These are phyloP conservation scores for Neofusicoccum ribis DNA, from an alignment of 2,329 filamentous ascomycete species.

Conservation along the genomic window DNA sequence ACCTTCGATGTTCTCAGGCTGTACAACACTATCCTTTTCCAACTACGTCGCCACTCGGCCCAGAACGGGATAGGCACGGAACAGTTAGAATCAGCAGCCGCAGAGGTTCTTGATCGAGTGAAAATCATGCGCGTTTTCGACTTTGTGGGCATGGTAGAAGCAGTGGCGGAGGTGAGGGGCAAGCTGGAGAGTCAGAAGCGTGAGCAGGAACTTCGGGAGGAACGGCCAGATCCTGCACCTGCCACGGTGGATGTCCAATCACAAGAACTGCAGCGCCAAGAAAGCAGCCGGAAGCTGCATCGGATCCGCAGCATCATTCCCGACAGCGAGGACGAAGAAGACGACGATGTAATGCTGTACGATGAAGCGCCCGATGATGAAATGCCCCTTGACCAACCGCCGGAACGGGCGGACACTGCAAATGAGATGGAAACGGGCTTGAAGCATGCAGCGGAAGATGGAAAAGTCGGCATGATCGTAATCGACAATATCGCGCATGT, in stretches of 20 bases:
- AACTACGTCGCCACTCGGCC: constrained; percentile 20
- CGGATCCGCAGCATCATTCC: constrained; percentile 27
- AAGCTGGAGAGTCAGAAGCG: constrained; percentile 27
- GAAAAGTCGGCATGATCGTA: constrained; percentile 36
- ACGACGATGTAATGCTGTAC: constrained; percentile 43
- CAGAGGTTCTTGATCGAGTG: constrained; percentile 43
- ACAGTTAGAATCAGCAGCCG: constrained; percentile 31
- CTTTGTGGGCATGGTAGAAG: constrained; percentile 49
- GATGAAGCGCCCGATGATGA: background rate
- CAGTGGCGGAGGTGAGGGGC: constrained; percentile 46
- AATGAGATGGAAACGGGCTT: background rate
- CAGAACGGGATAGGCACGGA: background rate
- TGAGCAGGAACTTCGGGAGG: background rate
- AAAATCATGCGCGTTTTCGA: constrained; percentile 55
- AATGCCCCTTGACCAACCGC: background rate
- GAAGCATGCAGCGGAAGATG: background rate
- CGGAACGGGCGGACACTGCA: background rate
- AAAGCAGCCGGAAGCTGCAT: background rate
- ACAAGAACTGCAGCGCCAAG: background rate
- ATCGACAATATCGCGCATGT: constrained; percentile 43
- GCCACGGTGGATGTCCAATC: background rate
- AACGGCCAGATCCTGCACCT: background rate
- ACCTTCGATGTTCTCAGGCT: constrained; percentile 47
- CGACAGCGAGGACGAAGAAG: constrained; percentile 37
- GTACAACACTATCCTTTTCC: constrained; percentile 32